Percentiles rank a stretch among this genome's conserved stretches.
Evolutionary conservation across 768 basidiomycete genomes (phyloP).

Genomic region (Amanita fuliginea): DNA sequence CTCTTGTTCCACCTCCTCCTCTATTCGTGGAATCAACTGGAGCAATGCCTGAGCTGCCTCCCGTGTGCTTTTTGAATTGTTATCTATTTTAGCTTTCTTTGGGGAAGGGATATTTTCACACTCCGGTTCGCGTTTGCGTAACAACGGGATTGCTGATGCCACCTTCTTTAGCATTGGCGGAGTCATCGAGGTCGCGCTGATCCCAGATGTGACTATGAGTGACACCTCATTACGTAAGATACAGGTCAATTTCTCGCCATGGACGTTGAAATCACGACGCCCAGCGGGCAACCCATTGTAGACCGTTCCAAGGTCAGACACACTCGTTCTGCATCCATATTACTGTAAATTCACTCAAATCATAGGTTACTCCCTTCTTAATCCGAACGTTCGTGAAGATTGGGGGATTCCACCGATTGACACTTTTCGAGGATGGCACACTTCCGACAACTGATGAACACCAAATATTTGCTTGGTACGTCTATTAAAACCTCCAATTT

Average conservation of each 20-base stretch:
- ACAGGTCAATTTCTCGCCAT: conserved; percentile 8
- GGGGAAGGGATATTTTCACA: too few species aligned
- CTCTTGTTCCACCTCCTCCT: too few species aligned
- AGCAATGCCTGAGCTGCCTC: too few species aligned
- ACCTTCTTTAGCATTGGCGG: too few species aligned
- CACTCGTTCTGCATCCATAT: background rate
- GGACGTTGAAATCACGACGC: conserved; percentile 30
- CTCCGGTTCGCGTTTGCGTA: too few species aligned
- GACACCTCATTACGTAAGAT: background rate
- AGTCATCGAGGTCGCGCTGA: too few species aligned
- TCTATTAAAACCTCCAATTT: background rate
- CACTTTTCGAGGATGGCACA: conserved; percentile 67
- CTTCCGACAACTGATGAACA: conserved; percentile 75
- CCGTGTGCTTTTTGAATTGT: too few species aligned
- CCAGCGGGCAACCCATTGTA: conserved; percentile 35
- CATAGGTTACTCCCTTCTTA: conserved; percentile 64
- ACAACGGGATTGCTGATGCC: too few species aligned
- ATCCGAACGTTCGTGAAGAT: conserved; percentile 78
- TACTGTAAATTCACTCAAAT: background rate
- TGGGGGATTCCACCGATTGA: conserved; percentile 63
- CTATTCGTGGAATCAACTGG: too few species aligned
- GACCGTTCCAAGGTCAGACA: conserved; percentile 44
- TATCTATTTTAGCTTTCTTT: too few species aligned
- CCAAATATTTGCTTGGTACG: conserved; percentile 72
- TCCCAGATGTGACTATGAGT: too few species aligned